Evolutionary conservation across 2,329 filamentous ascomycete genomes (phyloP), one percentile per base, ranked within the genome.

Genomic region (Pochonia chlamydosporia): DNA sequence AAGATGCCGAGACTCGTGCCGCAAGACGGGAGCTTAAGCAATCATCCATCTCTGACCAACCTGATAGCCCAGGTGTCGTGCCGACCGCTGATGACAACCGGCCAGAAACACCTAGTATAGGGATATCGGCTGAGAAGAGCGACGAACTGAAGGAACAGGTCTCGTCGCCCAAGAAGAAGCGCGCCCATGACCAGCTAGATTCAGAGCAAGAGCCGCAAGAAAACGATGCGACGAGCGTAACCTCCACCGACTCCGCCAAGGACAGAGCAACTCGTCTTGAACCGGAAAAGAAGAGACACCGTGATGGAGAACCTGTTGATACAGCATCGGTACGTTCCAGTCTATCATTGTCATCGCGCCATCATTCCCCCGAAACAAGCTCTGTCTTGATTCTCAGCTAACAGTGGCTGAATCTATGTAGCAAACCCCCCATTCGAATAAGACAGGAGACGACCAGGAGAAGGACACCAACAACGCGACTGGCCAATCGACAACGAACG

Each of bases 91-190:
- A 48, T 52, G 59, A 52, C 52, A 63, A 52, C 6, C 56, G 59
- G 26, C 55, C 61, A 18, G 53, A 56, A 49, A 65, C 68, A 3
- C 68, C 67, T 20, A 65, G 69, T 31, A 59, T 61, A 40, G 62
- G 66, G 45, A 56, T 61, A 51, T 51, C 59, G 18, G 58, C 64
- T 48, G 53, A 56, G n/a, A 58, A 62, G 28, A 61, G 63, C 43
- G 64, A 73, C 44, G 63, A 67, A 35, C 48, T 60, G 47, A 74
- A 67, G 58, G 75, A 81, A 42, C 68, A 74, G 48, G 59, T 81
- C 39, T 68, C 73, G 18, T 84, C 79, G 11, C 81, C 81, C 25
- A 84, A 84, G 69, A 85, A 84, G 72, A 85, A 84, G 69, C 73
- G 81, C 53, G 75, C 72, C 24, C 76, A 79, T 53, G 78, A 81